Evolutionary conservation across 192 early-diverging fungal genomes (phyloP).

Genomic region (Backusella tarrabulga): DNA sequence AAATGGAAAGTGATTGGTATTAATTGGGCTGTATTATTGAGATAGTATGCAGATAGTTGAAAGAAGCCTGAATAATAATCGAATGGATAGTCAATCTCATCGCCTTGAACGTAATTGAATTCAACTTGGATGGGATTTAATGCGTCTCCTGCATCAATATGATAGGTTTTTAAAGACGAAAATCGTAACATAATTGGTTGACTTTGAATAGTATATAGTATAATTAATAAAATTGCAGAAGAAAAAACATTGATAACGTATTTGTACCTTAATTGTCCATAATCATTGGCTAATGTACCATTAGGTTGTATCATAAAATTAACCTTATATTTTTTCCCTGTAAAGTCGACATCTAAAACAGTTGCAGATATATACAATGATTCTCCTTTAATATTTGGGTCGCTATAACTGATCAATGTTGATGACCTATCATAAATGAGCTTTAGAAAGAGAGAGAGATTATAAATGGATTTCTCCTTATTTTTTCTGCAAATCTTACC

Average conservation of each 20-base stretch:
- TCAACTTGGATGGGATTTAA: constrained; percentile 23
- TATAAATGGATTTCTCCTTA: not conserved
- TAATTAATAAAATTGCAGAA: not conserved
- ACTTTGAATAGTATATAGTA: not conserved
- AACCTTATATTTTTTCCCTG: constrained; percentile 43
- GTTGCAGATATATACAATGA: constrained; percentile 39
- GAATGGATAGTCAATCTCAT: constrained; percentile 46
- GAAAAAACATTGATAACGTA: not conserved
- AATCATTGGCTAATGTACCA: constrained; percentile 38
- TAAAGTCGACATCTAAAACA: constrained; percentile 44
- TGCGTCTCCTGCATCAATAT: constrained; percentile 21
- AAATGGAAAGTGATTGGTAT: constrained; percentile 44
- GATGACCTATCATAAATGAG: constrained; percentile 4
- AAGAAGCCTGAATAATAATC: constrained; percentile 49
- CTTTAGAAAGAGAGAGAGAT: not conserved
- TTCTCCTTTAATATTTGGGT: constrained; percentile 27
- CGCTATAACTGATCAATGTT: constrained; percentile 23
- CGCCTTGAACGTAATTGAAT: constrained; percentile 25
- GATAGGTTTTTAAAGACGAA: constrained; percentile 17
- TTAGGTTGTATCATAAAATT: constrained; percentile 47
- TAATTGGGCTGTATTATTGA: constrained; percentile 36
- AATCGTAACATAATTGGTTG: constrained; percentile 24
- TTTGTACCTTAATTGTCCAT: constrained; percentile 34
- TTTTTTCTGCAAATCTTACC: constrained; percentile 10
- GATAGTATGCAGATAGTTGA: constrained; percentile 38